phyloP scores from a whole-genome alignment of 2,329 filamentous ascomycete species.

The Aspergillus alliaceus region DNA sequence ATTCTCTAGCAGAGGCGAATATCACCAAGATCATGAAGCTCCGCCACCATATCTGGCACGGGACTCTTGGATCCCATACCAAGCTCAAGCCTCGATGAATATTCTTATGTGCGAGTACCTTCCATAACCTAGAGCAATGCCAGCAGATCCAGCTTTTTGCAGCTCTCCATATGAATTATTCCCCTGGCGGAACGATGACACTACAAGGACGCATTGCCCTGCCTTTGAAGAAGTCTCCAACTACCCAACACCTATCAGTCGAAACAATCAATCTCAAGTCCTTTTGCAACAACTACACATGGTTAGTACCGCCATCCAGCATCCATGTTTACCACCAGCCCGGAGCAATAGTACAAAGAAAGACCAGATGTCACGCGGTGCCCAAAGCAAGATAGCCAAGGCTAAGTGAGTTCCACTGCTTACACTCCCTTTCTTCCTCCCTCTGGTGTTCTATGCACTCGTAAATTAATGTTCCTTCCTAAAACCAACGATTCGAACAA shows the following conservation, averaged over 20 bases:
- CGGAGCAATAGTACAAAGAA: neutral
- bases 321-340: neutral
- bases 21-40: too few relatives aligned
- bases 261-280: too few relatives aligned
- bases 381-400: neutral
- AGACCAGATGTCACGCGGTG: neutral
- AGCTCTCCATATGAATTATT: neutral
- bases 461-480: neutral
- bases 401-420: neutral
- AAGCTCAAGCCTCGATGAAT: neutral
- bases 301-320: too few relatives aligned
- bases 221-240: neutral
- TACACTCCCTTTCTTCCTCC: too few relatives aligned
- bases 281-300: too few relatives aligned
- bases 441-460: too few relatives aligned
- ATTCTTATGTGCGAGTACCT: neutral
- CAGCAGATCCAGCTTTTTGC: neutral
- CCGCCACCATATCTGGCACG: neutral
- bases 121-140: neutral
- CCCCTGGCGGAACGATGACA: neutral
- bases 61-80: neutral
- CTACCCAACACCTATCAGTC: too few relatives aligned
- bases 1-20: too few relatives aligned
- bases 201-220: neutral
- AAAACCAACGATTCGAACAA: neutral